These are phyloP conservation scores for Salix exigua DNA, from an alignment of 345 rosid genomes.

Conservation along the genomic window DNA sequence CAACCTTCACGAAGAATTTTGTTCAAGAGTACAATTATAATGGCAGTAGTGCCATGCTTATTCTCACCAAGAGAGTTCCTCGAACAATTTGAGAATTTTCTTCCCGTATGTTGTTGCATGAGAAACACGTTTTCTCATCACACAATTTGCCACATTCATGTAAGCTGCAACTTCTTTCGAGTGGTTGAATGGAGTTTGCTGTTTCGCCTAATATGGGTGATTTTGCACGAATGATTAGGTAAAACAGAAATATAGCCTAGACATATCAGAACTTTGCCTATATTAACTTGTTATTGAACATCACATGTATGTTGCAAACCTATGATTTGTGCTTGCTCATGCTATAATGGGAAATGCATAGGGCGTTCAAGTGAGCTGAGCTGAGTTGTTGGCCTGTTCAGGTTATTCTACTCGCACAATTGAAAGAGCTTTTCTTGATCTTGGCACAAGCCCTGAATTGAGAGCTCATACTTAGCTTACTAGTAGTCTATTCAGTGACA, in stretches of 20 bases:
- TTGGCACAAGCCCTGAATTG: no score
- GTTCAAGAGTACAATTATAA: neutral
- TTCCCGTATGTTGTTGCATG: constrained; percentile 69
- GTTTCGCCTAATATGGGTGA: constrained; percentile 60
- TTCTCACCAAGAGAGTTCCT: constrained; percentile 82
- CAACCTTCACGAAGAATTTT: neutral
- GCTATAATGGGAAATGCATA: no score
- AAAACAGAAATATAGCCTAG: neutral
- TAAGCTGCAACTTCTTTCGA: constrained; percentile 50
- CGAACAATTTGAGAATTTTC: constrained; percentile 68
- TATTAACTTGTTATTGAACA: neutral
- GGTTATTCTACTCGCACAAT: neutral
- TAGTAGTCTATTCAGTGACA: no score
- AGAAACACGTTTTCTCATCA: constrained; percentile 57
- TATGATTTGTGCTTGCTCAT: no score
- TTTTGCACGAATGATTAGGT: neutral
- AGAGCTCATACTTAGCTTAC: no score
- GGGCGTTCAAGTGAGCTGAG: neutral
- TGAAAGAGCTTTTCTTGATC: neutral
- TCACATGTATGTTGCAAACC: neutral
- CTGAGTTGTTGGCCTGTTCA: neutral
- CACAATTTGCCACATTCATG: constrained; percentile 51
- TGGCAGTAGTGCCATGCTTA: neutral
- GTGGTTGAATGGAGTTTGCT: constrained; percentile 59
- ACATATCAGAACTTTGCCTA: neutral